These are phyloP conservation scores for Calonectria hongkongensis DNA, from an alignment of 2,329 filamentous ascomycete genomes.

Conservation along the genomic window DNA sequence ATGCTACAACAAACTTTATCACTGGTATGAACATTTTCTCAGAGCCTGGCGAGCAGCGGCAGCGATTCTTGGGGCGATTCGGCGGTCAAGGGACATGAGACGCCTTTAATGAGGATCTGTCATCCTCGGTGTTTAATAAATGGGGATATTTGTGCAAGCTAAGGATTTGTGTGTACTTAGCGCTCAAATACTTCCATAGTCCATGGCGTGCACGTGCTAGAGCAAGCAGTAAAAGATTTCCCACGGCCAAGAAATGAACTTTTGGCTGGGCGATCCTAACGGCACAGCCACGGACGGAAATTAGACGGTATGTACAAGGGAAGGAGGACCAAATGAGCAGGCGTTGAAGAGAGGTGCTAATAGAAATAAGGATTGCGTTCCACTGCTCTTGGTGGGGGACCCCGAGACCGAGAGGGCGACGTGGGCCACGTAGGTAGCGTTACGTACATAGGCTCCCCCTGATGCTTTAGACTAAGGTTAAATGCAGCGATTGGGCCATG, in stretches of 20 bases:
- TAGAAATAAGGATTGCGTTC: conserved; percentile 13
- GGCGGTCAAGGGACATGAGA: neutral
- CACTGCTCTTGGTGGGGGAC: conserved; percentile 18
- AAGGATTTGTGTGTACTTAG: neutral
- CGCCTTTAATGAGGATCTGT: no score
- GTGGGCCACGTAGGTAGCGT: conserved; percentile 36
- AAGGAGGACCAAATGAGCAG: neutral
- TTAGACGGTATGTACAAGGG: conserved; percentile 9
- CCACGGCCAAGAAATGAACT: neutral
- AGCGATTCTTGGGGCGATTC: neutral
- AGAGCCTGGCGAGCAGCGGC: neutral
- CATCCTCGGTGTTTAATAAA: conserved; percentile 5
- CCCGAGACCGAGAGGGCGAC: conserved; percentile 18
- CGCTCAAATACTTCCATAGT: neutral
- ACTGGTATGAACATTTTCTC: neutral
- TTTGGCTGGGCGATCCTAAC: neutral
- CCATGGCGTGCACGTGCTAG: conserved; percentile 18
- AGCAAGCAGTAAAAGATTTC: neutral
- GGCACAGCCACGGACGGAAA: conserved; percentile 25
- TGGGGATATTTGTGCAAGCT: conserved; percentile 6
- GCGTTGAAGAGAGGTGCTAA: neutral
- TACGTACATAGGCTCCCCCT: conserved; percentile 23
- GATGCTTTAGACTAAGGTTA: neutral
- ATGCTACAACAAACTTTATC: neutral
- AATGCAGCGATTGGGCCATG: conserved; percentile 3